Base-by-base conservation (phyloP, 352 stramenopile species). In the Phytophthora cryptogea region DNA sequence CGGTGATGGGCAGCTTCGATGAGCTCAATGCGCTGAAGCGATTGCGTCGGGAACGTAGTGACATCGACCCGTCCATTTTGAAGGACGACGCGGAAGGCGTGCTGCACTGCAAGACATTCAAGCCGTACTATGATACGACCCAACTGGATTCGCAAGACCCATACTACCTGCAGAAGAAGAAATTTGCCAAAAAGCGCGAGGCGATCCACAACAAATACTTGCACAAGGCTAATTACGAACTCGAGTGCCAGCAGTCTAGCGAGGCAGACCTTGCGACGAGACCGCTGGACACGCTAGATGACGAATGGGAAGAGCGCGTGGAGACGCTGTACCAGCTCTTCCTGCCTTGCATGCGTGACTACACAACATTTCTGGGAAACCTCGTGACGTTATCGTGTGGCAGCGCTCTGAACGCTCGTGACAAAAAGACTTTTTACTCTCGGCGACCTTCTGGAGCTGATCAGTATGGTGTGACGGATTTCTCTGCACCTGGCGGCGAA, bases 351-450 rank as follows among this genome's bases (percentile, higher is more conserved):
- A 92, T 89, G 69, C 72, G 77, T 13, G 84, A 92, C 43, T 86
- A 86, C 50, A 87, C 74, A 26, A 70, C 73, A 4, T 85, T 91
- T 27, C 59, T 94, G 23, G 72, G 77, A 27, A 88, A 89, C 50
- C 50, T 94, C 8, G 70, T 90, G 47, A 84, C 73, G 2, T 56
- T 92, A 13, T 88, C 77, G 9, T 89, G 80, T 36, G 82, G 82
- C 1, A 89, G 72, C 14, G 82, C 80, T 8, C 40, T 90, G 37
- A 88, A 88, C 43, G 82, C 78, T 7, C 78, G 82, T 14, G 84
- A 94, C 54, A 94, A 94, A 54, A 90, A 89, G 48, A 90, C 78
- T 8, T 91, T 91, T 33, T 90, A 83, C 54, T 89, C 79, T 14
- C 75, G 83, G 45, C 75, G 76, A 11, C 74, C 74, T 8, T 91